Evolutionary conservation across 441 rosid species (phyloP).

Genomic region (Raphanus hybrid): DNA sequence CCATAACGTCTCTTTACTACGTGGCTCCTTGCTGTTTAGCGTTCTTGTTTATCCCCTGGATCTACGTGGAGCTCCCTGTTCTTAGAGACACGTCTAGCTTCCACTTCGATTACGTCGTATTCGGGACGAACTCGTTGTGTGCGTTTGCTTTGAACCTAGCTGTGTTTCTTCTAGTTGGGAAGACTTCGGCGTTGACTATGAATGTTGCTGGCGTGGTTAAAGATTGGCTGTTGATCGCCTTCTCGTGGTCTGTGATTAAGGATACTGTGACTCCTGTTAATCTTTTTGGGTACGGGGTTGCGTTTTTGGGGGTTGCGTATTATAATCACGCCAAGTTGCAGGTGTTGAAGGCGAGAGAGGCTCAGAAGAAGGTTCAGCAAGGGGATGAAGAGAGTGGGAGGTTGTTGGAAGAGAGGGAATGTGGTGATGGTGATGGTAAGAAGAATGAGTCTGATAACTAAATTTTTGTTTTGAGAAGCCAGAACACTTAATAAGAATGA

Average conservation of each 20-base stretch:
- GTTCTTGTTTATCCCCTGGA: constrained; percentile 52
- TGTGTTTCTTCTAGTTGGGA: background rate
- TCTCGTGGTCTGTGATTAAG: constrained; percentile 67
- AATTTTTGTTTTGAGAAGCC: background rate
- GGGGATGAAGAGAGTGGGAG: constrained; percentile 42
- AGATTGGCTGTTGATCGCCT: constrained; percentile 62
- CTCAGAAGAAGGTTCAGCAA: constrained; percentile 41
- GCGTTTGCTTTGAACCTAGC: constrained; percentile 52
- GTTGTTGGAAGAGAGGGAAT: constrained; percentile 39
- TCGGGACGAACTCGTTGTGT: constrained; percentile 55
- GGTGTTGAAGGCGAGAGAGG: constrained; percentile 58
- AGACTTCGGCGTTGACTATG: background rate
- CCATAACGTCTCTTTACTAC: constrained; percentile 54
- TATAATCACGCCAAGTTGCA: constrained; percentile 71
- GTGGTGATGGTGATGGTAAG: constrained; percentile 9
- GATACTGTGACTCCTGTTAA: constrained; percentile 55
- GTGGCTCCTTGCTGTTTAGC: constrained; percentile 59
- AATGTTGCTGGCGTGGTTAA: constrained; percentile 44
- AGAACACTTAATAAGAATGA: background rate
- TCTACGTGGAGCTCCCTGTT: constrained; percentile 45
- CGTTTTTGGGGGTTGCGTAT: constrained; percentile 75
- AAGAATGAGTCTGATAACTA: constrained; percentile 41
- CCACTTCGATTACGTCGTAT: constrained; percentile 50
- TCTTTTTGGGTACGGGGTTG: constrained; percentile 68
- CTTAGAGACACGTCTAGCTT: constrained; percentile 47